phyloP scores from a whole-genome alignment of 352 stramenopile species.

The Paralagenidium karlingii region DNA sequence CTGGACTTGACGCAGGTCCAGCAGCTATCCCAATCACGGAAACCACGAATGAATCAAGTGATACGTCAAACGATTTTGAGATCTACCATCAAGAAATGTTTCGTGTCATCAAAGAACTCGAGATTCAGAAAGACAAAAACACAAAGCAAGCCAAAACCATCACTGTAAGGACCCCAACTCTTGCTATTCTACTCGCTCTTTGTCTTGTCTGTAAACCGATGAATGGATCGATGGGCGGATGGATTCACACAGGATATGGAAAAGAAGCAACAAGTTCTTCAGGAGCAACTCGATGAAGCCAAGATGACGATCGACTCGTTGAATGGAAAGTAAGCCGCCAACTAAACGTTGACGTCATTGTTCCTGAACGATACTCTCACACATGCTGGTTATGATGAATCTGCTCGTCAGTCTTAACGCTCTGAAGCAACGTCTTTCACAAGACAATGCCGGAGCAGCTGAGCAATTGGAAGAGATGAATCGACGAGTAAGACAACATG shows the following conservation, averaged over 20 bases:
- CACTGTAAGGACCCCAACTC: slow-evolving; percentile 27
- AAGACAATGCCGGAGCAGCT: slow-evolving; percentile 46
- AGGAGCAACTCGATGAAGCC: slow-evolving; percentile 48
- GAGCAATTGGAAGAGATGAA: slow-evolving; percentile 56
- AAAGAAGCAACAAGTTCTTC: slow-evolving; percentile 42
- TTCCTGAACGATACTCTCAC: no score
- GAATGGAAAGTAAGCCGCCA: slow-evolving; percentile 31
- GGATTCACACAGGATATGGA: slow-evolving; percentile 34
- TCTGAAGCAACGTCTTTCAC: slow-evolving; percentile 53
- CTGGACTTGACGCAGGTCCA: no score
- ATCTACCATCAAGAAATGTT: slow-evolving; percentile 54
- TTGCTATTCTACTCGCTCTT: no score
- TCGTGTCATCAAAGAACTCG: slow-evolving; percentile 45
- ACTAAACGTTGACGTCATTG: no score
- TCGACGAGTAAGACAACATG: no score
- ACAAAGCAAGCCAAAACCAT: slow-evolving; percentile 63
- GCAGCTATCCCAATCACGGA: no score
- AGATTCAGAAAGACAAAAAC: slow-evolving; percentile 36
- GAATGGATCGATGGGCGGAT: not conserved
- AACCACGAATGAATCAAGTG: no score
- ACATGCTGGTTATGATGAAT: not conserved
- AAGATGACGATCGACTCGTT: slow-evolving; percentile 55
- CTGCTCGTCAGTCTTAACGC: slow-evolving; percentile 29
- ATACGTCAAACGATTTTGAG: slow-evolving; percentile 63
- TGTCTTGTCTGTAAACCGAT: no score